Conservation (phyloP, 768 basidiomycete species). For the Wakefieldia striispora region DNA sequence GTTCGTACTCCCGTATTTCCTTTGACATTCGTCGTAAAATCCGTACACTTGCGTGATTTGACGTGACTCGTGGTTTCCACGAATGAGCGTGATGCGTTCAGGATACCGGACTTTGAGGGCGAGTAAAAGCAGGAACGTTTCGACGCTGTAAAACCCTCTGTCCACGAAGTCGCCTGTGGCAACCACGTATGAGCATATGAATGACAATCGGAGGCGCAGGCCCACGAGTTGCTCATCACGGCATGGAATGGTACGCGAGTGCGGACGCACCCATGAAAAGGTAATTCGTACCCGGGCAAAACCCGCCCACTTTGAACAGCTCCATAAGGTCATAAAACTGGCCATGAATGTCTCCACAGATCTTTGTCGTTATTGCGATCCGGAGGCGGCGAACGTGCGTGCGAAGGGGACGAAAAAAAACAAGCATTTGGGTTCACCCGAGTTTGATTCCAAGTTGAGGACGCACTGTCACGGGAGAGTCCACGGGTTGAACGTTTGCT, state of each 20-base stretch:
- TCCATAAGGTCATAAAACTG: conserved; percentile 98
- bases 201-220: conserved; percentile 4
- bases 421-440: conserved; percentile 6
- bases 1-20: conserved; percentile 91
- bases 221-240: conserved; percentile 1
- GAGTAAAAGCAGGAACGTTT: conserved; percentile 91
- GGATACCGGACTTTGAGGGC: conserved; percentile 97
- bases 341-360: conserved; percentile 95
- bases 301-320: conserved; percentile 89
- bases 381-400: conserved; percentile 1
- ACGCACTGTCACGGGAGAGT: conserved; percentile 91
- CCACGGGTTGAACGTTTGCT: conserved; percentile 94
- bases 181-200: conserved; percentile 12
- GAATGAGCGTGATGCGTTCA: conserved; percentile 93
- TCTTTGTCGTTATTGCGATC: conserved; percentile 39
- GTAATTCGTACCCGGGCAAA: conserved; percentile 92
- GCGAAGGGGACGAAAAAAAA: background rate
- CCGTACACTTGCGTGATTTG: conserved; percentile 97
- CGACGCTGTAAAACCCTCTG: conserved; percentile 94
- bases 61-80: conserved; percentile 96
- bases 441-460: background rate
- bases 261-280: conserved; percentile 84
- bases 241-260: background rate
- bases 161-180: conserved; percentile 92
- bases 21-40: conserved; percentile 94